phyloP scores from a whole-genome alignment of 345 rosid genomes.

The Anastatica hierochuntica region DNA sequence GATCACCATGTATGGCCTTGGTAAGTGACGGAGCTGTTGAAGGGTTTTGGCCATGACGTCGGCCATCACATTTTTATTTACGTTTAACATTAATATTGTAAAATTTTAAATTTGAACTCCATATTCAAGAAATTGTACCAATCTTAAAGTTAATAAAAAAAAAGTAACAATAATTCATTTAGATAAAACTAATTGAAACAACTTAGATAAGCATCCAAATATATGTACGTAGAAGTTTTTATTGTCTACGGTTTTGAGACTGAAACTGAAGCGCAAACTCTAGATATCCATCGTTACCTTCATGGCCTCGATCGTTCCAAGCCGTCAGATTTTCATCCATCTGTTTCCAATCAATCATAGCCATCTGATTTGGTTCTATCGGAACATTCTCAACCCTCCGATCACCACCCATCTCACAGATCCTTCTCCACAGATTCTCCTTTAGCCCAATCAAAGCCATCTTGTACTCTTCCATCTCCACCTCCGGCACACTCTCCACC shows the following conservation, averaged over 20 bases:
- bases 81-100: too few species aligned
- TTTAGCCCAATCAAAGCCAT: slow-evolving; percentile 6
- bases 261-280: background rate
- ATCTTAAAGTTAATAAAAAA: too few species aligned
- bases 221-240: too few species aligned
- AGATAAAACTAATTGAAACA: background rate
- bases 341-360: background rate
- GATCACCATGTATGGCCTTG: too few species aligned
- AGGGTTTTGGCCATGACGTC: too few species aligned
- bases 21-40: too few species aligned
- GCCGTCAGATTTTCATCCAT: background rate
- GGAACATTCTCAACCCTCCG: slow-evolving; percentile 7
- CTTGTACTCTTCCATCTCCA: slow-evolving; percentile 19
- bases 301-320: background rate
- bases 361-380: background rate
- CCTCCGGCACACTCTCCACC: slow-evolving; percentile 24
- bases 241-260: background rate
- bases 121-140: too few species aligned
- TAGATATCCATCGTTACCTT: background rate
- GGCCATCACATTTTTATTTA: too few species aligned
- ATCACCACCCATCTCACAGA: slow-evolving; percentile 10
- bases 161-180: too few species aligned
- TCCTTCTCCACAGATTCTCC: slow-evolving; percentile 11
- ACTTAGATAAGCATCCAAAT: background rate
- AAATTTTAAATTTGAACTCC: too few species aligned